These are phyloP conservation scores for Byssoonygena ceratinophila DNA, from an alignment of 2,329 filamentous ascomycete species.

Conservation along the genomic window DNA sequence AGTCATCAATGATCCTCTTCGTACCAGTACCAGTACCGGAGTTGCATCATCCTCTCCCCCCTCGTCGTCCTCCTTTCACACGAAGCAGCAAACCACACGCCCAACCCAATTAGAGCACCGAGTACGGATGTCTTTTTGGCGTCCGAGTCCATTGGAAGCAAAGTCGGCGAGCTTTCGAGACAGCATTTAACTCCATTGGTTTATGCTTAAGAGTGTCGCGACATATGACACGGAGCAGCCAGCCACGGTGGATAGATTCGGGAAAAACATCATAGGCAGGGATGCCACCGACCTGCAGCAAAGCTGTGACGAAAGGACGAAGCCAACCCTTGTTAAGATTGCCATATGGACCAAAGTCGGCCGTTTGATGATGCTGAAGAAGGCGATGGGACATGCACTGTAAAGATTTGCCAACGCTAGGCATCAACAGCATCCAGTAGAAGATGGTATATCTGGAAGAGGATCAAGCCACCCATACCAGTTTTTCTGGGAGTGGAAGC, in stretches of 20 bases:
- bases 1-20: no score
- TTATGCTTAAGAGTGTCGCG: slow-evolving; percentile 33
- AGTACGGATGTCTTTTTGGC: no score
- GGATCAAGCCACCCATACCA: slow-evolving; percentile 32
- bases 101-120: no score
- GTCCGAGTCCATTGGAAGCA: no score
- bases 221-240: slow-evolving; percentile 30
- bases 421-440: slow-evolving; percentile 10
- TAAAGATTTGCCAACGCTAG: slow-evolving; percentile 11
- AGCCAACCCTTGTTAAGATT: slow-evolving; percentile 27
- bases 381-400: slow-evolving; percentile 10
- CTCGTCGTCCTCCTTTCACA: no score
- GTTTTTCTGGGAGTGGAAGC: slow-evolving; percentile 32
- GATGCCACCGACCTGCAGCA: slow-evolving; percentile 32
- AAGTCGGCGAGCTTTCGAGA: no score
- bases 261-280: slow-evolving; percentile 33
- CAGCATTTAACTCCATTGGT: no score
- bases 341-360: slow-evolving; percentile 25
- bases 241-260: slow-evolving; percentile 31
- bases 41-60: no score
- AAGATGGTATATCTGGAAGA: slow-evolving; percentile 22
- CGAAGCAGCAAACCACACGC: no score
- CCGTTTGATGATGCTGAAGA: slow-evolving; percentile 7
- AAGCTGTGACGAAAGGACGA: slow-evolving; percentile 30
- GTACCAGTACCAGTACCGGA: no score